phyloP scores from a whole-genome alignment of 2,329 filamentous ascomycete genomes.

The Lecanicillium sp. region DNA sequence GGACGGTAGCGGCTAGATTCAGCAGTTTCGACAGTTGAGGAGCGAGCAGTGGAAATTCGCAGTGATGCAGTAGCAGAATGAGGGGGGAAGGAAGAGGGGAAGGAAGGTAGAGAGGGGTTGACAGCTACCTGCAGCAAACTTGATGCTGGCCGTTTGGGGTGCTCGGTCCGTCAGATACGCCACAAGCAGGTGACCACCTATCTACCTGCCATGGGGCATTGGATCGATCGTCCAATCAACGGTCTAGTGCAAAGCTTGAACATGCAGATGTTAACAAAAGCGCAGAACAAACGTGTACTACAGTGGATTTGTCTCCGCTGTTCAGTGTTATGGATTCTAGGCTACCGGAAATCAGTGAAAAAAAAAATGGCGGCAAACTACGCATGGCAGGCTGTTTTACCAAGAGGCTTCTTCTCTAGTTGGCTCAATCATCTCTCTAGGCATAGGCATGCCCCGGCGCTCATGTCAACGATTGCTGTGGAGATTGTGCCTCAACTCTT shows the following conservation, averaged over 20 bases:
- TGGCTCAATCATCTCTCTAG: too few species aligned
- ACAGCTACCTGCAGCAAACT: not conserved
- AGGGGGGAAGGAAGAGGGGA: slow-evolving; percentile 3
- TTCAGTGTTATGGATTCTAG: too few species aligned
- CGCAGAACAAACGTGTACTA: too few species aligned
- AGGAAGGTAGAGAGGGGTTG: slow-evolving; percentile 9
- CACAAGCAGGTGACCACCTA: slow-evolving; percentile 8
- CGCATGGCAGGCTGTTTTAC: too few species aligned
- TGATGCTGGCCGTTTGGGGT: not conserved
- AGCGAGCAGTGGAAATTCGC: too few species aligned
- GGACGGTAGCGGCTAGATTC: too few species aligned
- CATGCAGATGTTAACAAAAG: not conserved
- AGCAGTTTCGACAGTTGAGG: too few species aligned
- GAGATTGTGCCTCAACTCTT: not conserved
- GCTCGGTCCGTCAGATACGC: slow-evolving; percentile 1
- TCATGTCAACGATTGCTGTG: not conserved
- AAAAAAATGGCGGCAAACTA: too few species aligned
- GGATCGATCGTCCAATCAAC: slow-evolving; percentile 10
- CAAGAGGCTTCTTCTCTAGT: too few species aligned
- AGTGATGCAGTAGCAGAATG: not conserved
- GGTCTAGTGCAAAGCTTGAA: too few species aligned
- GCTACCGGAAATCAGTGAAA: too few species aligned
- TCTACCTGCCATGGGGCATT: not conserved
- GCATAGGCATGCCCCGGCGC: not conserved
- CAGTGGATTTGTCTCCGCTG: too few species aligned